Evolutionary conservation across 2,329 filamentous ascomycete genomes (phyloP).

Genomic region (Penicillium sumatraense): DNA sequence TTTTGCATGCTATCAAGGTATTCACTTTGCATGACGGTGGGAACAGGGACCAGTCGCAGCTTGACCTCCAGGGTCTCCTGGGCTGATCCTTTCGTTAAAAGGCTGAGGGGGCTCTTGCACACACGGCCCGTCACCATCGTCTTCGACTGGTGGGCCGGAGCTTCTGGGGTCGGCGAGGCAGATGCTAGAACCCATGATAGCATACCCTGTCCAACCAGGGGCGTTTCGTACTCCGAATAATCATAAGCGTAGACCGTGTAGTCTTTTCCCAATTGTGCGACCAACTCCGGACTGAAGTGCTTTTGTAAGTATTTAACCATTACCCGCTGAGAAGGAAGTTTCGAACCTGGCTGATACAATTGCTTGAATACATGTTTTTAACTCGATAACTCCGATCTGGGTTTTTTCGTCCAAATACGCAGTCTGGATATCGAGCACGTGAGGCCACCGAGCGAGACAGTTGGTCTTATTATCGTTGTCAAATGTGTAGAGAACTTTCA

Average conservation of each 20-base stretch:
- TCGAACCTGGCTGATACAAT: conserved; percentile 67
- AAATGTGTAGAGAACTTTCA: conserved; percentile 97
- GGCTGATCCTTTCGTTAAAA: conserved; percentile 74
- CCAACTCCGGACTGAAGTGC: conserved; percentile 75
- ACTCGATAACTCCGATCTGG: conserved; percentile 84
- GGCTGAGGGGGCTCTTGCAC: conserved; percentile 79
- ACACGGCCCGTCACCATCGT: conserved; percentile 83
- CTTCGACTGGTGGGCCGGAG: conserved; percentile 64
- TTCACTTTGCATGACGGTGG: conserved; percentile 65
- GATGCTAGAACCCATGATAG: conserved; percentile 78
- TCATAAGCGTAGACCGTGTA: conserved; percentile 98
- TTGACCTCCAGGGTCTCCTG: conserved; percentile 93
- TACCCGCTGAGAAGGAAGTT: conserved; percentile 9
- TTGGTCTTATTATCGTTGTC: conserved; percentile 86
- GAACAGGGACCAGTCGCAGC: conserved; percentile 79
- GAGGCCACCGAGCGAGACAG: conserved; percentile 84
- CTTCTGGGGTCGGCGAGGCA: conserved; percentile 60
- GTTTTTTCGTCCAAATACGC: conserved; percentile 78
- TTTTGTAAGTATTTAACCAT: conserved; percentile 14
- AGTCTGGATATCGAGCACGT: conserved; percentile 78
- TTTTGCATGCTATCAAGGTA: conserved; percentile 65
- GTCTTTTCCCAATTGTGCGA: conserved; percentile 73
- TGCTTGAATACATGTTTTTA: conserved; percentile 84
- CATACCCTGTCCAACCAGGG: conserved; percentile 93
- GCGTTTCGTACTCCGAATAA: conserved; percentile 92